These are phyloP conservation scores for Rhodotorula sp. DNA, from an alignment of 1,284 basidiomycete genomes.

Conservation along the genomic window DNA sequence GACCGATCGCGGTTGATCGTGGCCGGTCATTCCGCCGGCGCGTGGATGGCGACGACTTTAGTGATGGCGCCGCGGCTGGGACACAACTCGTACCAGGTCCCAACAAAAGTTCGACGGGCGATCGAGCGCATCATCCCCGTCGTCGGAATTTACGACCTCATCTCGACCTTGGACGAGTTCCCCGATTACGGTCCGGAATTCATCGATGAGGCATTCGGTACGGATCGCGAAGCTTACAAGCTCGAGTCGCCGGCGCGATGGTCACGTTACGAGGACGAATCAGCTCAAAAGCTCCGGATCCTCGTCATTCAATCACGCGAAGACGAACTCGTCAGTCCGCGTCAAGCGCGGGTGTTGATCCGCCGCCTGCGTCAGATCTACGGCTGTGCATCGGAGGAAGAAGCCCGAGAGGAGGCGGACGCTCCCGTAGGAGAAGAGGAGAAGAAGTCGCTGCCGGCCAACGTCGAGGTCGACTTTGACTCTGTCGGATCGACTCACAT, in stretches of 20 bases:
- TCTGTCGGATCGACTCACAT: constrained; percentile 8
- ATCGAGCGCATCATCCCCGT: constrained; percentile 22
- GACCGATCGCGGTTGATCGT: constrained; percentile 15
- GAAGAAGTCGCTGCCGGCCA: constrained; percentile 7
- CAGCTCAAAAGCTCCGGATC: not conserved
- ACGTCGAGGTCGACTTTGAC: constrained; percentile 6
- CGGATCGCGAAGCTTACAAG: constrained; percentile 2
- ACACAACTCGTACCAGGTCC: constrained; percentile 15
- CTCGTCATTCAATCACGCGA: constrained; percentile 21
- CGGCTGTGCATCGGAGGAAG: not conserved
- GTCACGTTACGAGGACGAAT: constrained; percentile 4
- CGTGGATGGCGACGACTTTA: constrained; percentile 28
- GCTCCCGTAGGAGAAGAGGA: not conserved
- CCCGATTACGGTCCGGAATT: constrained; percentile 26
- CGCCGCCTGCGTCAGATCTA: constrained; percentile 6
- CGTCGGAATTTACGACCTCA: constrained; percentile 35
- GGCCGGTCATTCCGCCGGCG: constrained; percentile 34
- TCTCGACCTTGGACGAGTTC: constrained; percentile 26
- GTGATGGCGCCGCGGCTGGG: constrained; percentile 3
- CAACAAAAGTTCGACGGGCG: constrained; percentile 5
- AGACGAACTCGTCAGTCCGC: constrained; percentile 26
- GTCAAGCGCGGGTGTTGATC: constrained; percentile 26
- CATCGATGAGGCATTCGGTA: constrained; percentile 33
- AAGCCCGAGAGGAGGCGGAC: not conserved
- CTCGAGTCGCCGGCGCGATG: constrained; percentile 35